Evolutionary conservation across 495 filamentous ascomycete genomes (phyloP).

Genomic region (Acidomyces sp.): DNA sequence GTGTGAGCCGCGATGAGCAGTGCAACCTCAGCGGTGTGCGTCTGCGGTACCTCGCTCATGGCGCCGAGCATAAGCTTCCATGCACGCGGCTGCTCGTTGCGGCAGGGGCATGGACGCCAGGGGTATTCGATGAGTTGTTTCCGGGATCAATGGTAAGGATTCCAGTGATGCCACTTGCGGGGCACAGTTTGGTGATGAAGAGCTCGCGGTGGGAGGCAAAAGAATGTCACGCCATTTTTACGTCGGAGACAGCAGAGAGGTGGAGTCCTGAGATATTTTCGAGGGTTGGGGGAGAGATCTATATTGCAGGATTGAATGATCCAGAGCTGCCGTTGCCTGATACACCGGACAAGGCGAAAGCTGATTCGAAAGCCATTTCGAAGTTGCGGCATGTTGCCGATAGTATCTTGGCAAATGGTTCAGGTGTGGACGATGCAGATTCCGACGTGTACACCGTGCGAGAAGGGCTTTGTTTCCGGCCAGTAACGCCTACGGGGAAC

Average conservation of each 20-base stretch:
- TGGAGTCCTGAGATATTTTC: conserved; percentile 67
- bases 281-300: conserved; percentile 51
- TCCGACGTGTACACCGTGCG: conserved; percentile 47
- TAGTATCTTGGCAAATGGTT: conserved; percentile 45
- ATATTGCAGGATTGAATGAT: conserved; percentile 61
- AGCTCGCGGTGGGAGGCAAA: conserved; percentile 42
- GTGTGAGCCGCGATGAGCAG: conserved; percentile 36
- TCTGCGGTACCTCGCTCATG: conserved; percentile 33
- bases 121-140: conserved; percentile 52
- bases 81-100: conserved; percentile 46
- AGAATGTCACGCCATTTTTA: conserved; percentile 59
- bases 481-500: conserved; percentile 46
- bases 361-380: conserved; percentile 35
- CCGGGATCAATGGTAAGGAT: conserved; percentile 37
- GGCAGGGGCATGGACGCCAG: conserved; percentile 56
- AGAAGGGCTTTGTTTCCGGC: conserved; percentile 60
- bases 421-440: conserved; percentile 29
- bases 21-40: conserved; percentile 34
- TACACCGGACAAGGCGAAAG: conserved; percentile 35
- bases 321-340: conserved; percentile 43
- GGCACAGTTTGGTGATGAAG: conserved; percentile 55
- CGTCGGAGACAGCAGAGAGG: conserved; percentile 37
- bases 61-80: conserved; percentile 32
- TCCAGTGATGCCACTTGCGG: conserved; percentile 50
- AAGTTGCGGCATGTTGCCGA: conserved; percentile 41